A percentile compares a stretch with the other conserved stretches of the same genome.
Conservation (phyloP, 176 grass and related monocot species). For the Guadua angustifolia region DNA sequence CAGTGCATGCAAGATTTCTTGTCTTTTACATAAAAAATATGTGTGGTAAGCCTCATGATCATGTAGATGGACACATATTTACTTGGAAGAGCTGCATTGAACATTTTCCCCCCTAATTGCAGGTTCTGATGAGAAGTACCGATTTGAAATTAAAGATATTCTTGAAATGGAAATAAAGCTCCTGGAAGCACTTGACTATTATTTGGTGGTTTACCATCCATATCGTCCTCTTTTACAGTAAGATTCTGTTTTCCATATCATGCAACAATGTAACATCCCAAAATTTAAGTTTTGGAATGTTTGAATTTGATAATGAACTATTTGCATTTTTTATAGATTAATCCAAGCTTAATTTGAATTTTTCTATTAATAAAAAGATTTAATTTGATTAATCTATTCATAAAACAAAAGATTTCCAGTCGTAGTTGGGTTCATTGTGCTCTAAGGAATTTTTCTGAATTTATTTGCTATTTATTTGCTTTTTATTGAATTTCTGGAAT, state of each 20-base stretch:
- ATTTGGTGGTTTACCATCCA: slow-evolving; percentile 96
- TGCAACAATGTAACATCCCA: no score
- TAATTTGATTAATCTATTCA: no score
- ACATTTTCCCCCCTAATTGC: slow-evolving; percentile 6
- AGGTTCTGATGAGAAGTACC: slow-evolving; percentile 85
- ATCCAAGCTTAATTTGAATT: no score
- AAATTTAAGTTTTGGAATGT: no score
- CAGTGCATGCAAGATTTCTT: slow-evolving; percentile 95
- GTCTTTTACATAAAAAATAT: slow-evolving; percentile 99
- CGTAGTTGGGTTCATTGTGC: no score
- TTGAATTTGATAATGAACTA: no score
- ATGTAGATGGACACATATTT: background rate
- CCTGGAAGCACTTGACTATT: slow-evolving; percentile 94
- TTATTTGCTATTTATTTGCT: no score
- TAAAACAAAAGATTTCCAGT: no score
- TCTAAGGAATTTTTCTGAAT: no score
- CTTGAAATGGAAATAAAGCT: slow-evolving; percentile 99
- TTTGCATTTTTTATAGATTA: no score
- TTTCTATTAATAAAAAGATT: no score
- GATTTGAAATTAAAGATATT: slow-evolving; percentile 98
- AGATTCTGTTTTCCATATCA: slow-evolving; percentile 36
- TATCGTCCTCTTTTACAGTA: slow-evolving; percentile 97
- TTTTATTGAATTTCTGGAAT: no score
- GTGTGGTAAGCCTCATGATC: slow-evolving; percentile 55
- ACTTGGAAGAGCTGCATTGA: slow-evolving; percentile 30